Percentiles rank a stretch among this genome's conserved stretches.
These are phyloP conservation scores for Sisymbrium altissimum DNA, from an alignment of 345 rosid species.

Conservation along the genomic window DNA sequence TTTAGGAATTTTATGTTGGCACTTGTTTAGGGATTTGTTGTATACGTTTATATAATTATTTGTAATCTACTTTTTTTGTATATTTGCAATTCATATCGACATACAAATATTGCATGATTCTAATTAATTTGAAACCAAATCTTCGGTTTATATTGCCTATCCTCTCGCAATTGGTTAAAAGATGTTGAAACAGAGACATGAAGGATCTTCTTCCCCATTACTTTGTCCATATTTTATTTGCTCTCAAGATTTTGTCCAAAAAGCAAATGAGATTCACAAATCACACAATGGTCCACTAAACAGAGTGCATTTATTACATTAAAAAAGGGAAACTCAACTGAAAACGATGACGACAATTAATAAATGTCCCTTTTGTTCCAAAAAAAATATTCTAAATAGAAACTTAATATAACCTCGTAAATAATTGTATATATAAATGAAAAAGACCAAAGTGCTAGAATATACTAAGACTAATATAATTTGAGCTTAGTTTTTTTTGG, in stretches of 20 bases:
- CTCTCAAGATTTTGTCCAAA: constrained; percentile 18
- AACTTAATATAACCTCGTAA: constrained; percentile 1
- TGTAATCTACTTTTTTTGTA: too few species aligned
- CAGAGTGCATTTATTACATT: not conserved
- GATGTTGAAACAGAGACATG: not conserved
- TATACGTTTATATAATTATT: too few species aligned
- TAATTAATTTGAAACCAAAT: not conserved
- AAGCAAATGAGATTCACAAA: constrained; percentile 29
- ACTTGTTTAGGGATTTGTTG: not conserved
- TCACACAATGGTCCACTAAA: constrained; percentile 30
- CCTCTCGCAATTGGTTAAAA: not conserved
- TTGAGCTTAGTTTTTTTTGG: not conserved
- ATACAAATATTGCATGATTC: not conserved
- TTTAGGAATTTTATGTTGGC: too few species aligned
- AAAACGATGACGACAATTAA: constrained; percentile 4
- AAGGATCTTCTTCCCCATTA: not conserved
- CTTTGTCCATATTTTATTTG: constrained; percentile 4
- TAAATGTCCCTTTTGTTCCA: not conserved
- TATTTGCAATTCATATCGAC: not conserved
- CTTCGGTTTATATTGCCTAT: not conserved
- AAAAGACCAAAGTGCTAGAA: not conserved
- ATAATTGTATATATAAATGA: not conserved
- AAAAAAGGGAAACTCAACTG: not conserved
- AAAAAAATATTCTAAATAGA: not conserved
- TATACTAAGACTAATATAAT: not conserved